Percentiles rank a stretch among this genome's conserved stretches.
These are phyloP conservation scores for Penicillium arizonense DNA, from an alignment of 495 filamentous ascomycete species.

Conservation along the genomic window DNA sequence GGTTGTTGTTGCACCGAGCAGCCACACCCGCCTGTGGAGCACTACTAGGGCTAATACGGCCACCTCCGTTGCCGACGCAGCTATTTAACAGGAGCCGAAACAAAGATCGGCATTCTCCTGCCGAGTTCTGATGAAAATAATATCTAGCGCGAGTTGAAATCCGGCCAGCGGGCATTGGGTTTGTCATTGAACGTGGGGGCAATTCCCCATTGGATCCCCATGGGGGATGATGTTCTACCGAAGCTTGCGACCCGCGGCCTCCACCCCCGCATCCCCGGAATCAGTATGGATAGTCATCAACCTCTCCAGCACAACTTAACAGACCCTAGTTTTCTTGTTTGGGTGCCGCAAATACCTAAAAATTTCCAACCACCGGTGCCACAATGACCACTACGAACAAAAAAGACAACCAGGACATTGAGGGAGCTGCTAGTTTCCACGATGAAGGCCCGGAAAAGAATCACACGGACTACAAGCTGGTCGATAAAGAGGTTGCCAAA, in stretches of 20 bases:
- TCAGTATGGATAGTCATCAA: too few relatives aligned
- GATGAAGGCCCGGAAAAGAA: constrained; percentile 41
- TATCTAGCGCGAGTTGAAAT: not conserved
- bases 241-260: not conserved
- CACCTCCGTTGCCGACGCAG: constrained; percentile 10
- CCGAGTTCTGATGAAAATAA: not conserved
- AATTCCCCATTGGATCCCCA: constrained; percentile 12
- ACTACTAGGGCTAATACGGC: constrained; percentile 1
- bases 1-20: constrained; percentile 13
- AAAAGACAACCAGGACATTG: constrained; percentile 8
- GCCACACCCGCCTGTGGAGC: constrained; percentile 1
- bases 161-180: not conserved
- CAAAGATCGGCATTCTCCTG: not conserved
- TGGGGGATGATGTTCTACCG: constrained; percentile 9
- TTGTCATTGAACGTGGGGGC: constrained; percentile 7
- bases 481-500: constrained; percentile 62
- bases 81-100: not conserved
- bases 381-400: constrained; percentile 6
- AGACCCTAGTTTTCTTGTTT: not conserved
- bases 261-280: constrained; percentile 13
- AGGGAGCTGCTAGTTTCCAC: not conserved
- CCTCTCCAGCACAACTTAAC: not conserved
- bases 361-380: not conserved
- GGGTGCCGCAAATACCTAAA: not conserved
- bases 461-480: constrained; percentile 46